Base-by-base conservation (phyloP, 2,329 filamentous ascomycete genomes). In the Fusarium tricinctum region DNA sequence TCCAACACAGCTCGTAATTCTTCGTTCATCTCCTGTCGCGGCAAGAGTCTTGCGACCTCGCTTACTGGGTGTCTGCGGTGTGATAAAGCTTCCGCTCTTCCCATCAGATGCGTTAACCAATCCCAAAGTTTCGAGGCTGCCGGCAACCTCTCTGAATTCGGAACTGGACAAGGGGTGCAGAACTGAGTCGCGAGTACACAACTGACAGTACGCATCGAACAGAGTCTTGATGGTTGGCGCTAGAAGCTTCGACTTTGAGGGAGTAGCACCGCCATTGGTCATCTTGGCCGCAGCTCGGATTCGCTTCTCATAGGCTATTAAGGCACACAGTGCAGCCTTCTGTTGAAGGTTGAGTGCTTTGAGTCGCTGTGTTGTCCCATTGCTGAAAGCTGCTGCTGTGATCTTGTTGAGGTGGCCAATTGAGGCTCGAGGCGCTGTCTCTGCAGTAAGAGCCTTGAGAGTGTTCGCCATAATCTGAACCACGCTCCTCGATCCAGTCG, bases 341-440 rank as follows among this genome's bases (percentile, higher is more conserved):
- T 99, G 96, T 77, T 99, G 97, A 4, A 99, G 85, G 77, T 98
- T 99, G 58, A 99, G 87, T 6, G 90, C 89, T 78, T 92, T 91
- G 15, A 99, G 88, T 59, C 96, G 89, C 73, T 97, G 93, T 14
- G 86, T 88, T 2, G 94, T 92, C 35, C 94, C 94, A 72, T 97
- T 95, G 77, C 92, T 93, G 79, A 99, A 97, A 2, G 93, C 92
- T 6, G 93, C 89, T 0, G 94, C 89, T 0, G 96, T 97, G 63
- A 98, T 91, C 73, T 93, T 94, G 76, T 96, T 97, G 74, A 99
- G 88, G 77, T 99, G 96, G 1, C 89, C 89, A 70, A 99, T 97
- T 28, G 89, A 93, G 32, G 94, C 96, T 62, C 94, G 90, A 5
- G 96, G 96, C 3, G 96, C 96, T 3, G 87, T 97, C 75, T 93